Conservation (phyloP, 2,329 filamentous ascomycete genomes). For the Decorospora gaudefroyi region DNA sequence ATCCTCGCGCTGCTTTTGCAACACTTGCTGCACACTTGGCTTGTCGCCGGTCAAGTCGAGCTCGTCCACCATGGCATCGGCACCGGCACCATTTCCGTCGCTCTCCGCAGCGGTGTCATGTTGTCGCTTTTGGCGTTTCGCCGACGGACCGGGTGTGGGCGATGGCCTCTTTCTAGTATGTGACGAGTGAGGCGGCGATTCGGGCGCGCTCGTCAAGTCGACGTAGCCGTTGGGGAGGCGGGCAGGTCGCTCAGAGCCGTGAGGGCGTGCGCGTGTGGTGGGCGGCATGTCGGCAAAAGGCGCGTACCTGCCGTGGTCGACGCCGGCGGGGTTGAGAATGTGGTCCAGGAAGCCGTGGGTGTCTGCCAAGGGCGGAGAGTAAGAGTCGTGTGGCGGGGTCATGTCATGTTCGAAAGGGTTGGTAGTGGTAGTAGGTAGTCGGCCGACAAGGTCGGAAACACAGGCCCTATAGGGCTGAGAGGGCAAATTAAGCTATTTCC, state of each 20-base stretch:
- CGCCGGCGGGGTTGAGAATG: constrained; percentile 36
- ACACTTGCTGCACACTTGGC: constrained; percentile 49
- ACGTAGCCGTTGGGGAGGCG: constrained; percentile 46
- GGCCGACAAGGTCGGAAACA: constrained; percentile 30
- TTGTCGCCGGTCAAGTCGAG: constrained; percentile 57
- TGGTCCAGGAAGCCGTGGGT: constrained; percentile 35
- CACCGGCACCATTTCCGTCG: constrained; percentile 5
- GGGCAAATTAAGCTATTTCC: too few relatives aligned
- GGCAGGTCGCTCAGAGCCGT: constrained; percentile 20
- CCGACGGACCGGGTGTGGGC: constrained; percentile 36
- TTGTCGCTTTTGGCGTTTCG: constrained; percentile 38
- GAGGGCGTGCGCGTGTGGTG: constrained; percentile 19
- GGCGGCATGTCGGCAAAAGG: constrained; percentile 26
- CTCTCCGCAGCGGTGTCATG: constrained; percentile 16
- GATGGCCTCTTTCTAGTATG: constrained; percentile 28
- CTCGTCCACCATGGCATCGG: constrained; percentile 50
- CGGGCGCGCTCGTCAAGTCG: constrained; percentile 39
- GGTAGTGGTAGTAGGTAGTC: constrained; percentile 5
- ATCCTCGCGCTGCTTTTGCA: constrained; percentile 60
- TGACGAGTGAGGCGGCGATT: too few relatives aligned
- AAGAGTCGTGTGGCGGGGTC: constrained; percentile 14
- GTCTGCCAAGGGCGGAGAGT: constrained; percentile 21
- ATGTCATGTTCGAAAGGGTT: constrained; percentile 6
- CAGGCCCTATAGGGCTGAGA: constrained; percentile 15
- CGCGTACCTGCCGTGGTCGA: constrained; percentile 20